Evolutionary conservation across 2,329 filamentous ascomycete genomes (phyloP), one percentile per base, ranked within the genome.

Genomic region (Fusarium nisikadoi): DNA sequence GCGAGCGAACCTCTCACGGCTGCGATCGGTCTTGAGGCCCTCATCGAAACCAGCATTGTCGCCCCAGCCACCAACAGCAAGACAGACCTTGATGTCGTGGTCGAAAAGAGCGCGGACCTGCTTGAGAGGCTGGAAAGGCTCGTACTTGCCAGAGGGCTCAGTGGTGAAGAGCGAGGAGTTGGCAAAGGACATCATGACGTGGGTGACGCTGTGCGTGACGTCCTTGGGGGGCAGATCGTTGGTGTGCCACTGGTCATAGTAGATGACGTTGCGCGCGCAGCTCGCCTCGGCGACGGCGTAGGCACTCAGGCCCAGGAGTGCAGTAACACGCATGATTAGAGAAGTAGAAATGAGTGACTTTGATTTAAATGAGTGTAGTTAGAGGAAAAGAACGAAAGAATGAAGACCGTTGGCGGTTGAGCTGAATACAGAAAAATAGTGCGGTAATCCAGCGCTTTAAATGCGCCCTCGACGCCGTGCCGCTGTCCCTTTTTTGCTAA

Each of bases 41-140:
- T 65, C 75, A 6, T 83, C 81, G 77, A 92, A 92, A 1, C 89
- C 90, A 17, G 77, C 75, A 0, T 86, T 87, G 64, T 92, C 89
- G 3, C 87, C 90, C 90, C 90, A 92, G 33, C 90, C 90, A 19
- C 90, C 91, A 46, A 92, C 86, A 23, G 90, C 87, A 65, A 92
- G 85, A 84, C 90, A 87, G 20, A 92, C 80, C 77, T 91, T 89
- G 54, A 86, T 85, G 9, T 83, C 84, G 0, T 85, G 78, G 17
- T 83, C 77, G 61, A 90, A 91, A 25, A 88, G 82, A 31, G 81
- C 80, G 23, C 89, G 86, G 47, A 90, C 82, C 8, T 85, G 83
- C 1, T 80, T 76, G 4, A 91, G 79, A 2, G 85, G 78, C 78
- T 87, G 84, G 72, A 90, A 91, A 0, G 89, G 88, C 57, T 82